Evolutionary conservation across 805 yeast species (phyloP), one percentile per base, ranked within the genome.

Genomic region (Barnettozyma sucrosica): DNA sequence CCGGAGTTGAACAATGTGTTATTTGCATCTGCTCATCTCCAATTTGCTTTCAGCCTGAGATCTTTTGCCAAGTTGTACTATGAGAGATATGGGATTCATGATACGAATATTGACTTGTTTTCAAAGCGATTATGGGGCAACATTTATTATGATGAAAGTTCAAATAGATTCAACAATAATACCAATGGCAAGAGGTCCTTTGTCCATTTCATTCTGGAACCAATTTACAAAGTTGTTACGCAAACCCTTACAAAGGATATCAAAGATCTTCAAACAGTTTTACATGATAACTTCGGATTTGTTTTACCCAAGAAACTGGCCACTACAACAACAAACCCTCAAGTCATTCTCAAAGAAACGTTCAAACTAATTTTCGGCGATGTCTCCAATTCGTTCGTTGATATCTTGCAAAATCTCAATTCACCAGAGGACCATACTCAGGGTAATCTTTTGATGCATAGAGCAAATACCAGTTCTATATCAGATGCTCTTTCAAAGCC

Each of bases 121-220:
- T 67, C 78, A 0, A 58, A 62, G 38, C 69, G 80, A 47, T 67
- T 89, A 19, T 90, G 97, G 97, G 97, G 96, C 0, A 82, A 84
- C 51, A 59, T 79, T 7, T 81, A 72, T 55, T 87, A 68, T 58
- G 64, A 78, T 44, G 55, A 66, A 2, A 47, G 51, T 0, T 54
- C 66, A 1, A 72, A 77, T 9, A 73, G 67, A 45, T 83, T 89
- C 54, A 58, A 72, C 0, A 46, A 47, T 39, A 41, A 61, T 25
- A 59, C 63, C 0, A 41, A 51, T 13, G 41, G 41, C 11, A 60
- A 51, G 50, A 49, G 67, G 36, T 43, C 49, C 32, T 56, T 36
- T 58, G 79, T 45, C 62, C 88, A 1, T 85, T 92, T 89, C 55
- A 72, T 93, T 7, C 66, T 89, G 8, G 80, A 79, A 23, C 99